Conservation (phyloP, 345 rosid species). For the Ceriops zippeliana region DNA sequence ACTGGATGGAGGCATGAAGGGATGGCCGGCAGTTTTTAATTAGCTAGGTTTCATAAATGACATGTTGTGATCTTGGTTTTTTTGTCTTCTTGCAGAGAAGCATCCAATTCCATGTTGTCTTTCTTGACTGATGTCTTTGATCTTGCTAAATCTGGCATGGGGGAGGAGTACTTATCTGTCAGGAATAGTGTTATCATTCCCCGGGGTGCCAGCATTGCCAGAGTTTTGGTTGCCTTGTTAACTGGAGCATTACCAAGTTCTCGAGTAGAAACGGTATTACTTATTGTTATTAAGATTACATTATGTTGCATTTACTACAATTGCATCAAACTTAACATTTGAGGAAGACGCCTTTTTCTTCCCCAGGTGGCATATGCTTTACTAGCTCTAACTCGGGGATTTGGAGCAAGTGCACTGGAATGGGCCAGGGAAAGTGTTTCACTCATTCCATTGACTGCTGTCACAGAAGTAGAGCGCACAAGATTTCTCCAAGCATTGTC, state of each 20-base stretch:
- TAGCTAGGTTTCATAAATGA: not conserved
- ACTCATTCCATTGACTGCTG: constrained; percentile 69
- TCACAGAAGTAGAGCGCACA: constrained; percentile 66
- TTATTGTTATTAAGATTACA: not conserved
- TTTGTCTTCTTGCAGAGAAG: constrained; percentile 60
- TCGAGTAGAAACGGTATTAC: constrained; percentile 72
- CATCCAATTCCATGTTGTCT: constrained; percentile 85
- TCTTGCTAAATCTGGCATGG: constrained; percentile 61
- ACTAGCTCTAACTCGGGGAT: constrained; percentile 66
- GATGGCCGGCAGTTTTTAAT: no score
- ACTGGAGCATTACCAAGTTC: constrained; percentile 98
- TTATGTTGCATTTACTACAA: not conserved
- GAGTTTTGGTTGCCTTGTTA: constrained; percentile 81
- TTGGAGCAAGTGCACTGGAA: constrained; percentile 55
- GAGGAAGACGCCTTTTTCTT: not conserved
- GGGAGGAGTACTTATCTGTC: constrained; percentile 54
- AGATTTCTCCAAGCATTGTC: constrained; percentile 70
- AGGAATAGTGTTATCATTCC: constrained; percentile 75
- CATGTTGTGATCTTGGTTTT: not conserved
- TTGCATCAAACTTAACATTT: not conserved
- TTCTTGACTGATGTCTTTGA: constrained; percentile 88
- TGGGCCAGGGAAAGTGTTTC: constrained; percentile 75
- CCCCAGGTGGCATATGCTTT: constrained; percentile 72
- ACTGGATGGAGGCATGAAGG: no score
- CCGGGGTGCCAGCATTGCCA: constrained; percentile 71